Evolutionary conservation across 2,329 filamentous ascomycete species (phyloP).

Genomic region (Aspergillus pseudoglaucus): DNA sequence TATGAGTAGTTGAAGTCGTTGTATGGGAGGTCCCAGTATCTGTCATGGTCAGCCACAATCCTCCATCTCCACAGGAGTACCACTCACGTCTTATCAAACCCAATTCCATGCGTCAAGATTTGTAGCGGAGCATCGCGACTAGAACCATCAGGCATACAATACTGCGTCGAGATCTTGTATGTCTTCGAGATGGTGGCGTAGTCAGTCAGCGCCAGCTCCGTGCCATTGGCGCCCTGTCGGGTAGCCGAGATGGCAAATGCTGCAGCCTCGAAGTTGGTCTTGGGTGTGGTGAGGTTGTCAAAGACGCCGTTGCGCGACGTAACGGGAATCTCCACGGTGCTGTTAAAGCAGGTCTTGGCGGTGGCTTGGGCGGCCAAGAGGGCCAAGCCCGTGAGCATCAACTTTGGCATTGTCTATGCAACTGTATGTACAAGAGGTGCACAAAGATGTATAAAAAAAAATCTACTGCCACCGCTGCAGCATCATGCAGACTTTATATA

Average conservation of each 20-base stretch:
- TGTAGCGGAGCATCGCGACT: conserved; percentile 17
- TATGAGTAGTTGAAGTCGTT: conserved; percentile 29
- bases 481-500: too few species aligned
- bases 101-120: conserved; percentile 34
- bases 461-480: too few species aligned
- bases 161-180: conserved; percentile 5
- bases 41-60: not conserved
- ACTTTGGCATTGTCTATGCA: not conserved
- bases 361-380: not conserved
- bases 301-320: conserved; percentile 5
- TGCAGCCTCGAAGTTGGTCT: conserved; percentile 12
- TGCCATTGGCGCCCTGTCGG: conserved; percentile 9
- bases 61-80: not conserved
- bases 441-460: too few species aligned
- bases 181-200: conserved; percentile 10
- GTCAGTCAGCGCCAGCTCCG: conserved; percentile 9
- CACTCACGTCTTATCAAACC: conserved; percentile 24
- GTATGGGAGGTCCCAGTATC: conserved; percentile 31
- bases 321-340: conserved; percentile 2
- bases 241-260: conserved; percentile 7
- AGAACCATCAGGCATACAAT: not conserved
- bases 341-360: conserved; percentile 1
- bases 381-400: not conserved
- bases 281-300: conserved; percentile 8
- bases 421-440: too few species aligned